Base-by-base conservation (phyloP, 192 early-diverging fungal genomes). In the Linnemannia elongata region DNA sequence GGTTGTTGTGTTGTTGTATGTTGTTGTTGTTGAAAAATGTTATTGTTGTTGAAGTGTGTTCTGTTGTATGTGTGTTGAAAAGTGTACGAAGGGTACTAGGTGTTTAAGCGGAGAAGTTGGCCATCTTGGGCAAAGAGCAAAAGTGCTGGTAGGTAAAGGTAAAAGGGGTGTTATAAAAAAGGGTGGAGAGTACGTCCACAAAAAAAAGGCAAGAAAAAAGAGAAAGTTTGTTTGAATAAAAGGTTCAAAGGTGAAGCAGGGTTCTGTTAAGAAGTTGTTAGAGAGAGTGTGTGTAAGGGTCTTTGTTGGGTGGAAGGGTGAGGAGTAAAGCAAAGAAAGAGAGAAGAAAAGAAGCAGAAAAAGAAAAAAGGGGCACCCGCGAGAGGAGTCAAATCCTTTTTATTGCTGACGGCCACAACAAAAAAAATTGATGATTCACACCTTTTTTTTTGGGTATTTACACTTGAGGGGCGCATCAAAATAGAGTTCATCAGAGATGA, bases 71-170 rank as follows among this genome's bases (percentile, higher is more conserved):
- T 60, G 78, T 74, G 79, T 87, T 86, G 79, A 81, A 83, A 76
- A 76, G 72, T 81, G 68, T 69, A 70, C 69, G 30, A 78, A 81
- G 60, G 24, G 76, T 69, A 78, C 79, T 60, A 33, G 27, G 75
- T 66, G 76, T 81, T 87, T 87, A 87, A 87, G 85, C 85, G 66
- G 85, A 74, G 79, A 81, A 81, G 45, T 78, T 80, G 72, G 79
- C 79, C 85, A 87, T 87, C 69, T 69, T 81, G 85, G 85, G 76
- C 76, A 87, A 77, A 33, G 57, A 55, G 38, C 42, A 66, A 57
- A 36, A 63, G 75, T 54, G 39, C 36, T 49, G 39, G 42, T 17
- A 24, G 36, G 49, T 78, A 72, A 75, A 63, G 73, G 54, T 1
- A 35, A 83, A 54, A 66, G 35, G 17, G 30, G 30, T 1, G 2